phyloP scores from a whole-genome alignment of 805 yeast species.

The Clavispora asparagi region DNA sequence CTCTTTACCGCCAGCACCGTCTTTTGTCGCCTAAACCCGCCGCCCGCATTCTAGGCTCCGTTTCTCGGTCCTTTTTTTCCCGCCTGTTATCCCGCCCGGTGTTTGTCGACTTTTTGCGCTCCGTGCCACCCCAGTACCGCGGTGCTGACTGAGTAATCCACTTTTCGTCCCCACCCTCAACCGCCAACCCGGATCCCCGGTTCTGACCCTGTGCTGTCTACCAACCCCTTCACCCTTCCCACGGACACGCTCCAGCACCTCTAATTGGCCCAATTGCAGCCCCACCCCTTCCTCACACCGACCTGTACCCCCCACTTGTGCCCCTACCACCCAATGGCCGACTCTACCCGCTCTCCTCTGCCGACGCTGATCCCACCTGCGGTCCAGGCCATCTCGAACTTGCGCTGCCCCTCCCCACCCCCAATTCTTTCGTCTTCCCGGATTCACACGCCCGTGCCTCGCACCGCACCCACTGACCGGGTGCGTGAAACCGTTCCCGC shows the following conservation, averaged over 20 bases:
- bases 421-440: constrained; percentile 44
- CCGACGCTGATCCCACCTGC: constrained; percentile 38
- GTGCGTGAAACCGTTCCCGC: constrained; percentile 35
- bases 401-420: constrained; percentile 70
- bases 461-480: constrained; percentile 1
- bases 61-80: background rate
- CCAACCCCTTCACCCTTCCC: no score
- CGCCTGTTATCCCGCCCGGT: background rate
- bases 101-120: background rate
- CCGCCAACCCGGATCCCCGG: background rate
- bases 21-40: background rate
- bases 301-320: no score
- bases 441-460: constrained; percentile 1
- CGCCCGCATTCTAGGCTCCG: background rate
- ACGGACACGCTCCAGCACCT: no score
- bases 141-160: background rate
- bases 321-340: background rate
- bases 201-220: no score
- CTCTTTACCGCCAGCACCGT: background rate
- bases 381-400: constrained; percentile 51
- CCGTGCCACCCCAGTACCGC: background rate
- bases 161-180: background rate
- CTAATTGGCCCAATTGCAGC: no score
- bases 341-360: background rate
- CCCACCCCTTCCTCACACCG: no score